Conservation (phyloP, 2,329 filamentous ascomycete genomes). For the Colletotrichum incanum region DNA sequence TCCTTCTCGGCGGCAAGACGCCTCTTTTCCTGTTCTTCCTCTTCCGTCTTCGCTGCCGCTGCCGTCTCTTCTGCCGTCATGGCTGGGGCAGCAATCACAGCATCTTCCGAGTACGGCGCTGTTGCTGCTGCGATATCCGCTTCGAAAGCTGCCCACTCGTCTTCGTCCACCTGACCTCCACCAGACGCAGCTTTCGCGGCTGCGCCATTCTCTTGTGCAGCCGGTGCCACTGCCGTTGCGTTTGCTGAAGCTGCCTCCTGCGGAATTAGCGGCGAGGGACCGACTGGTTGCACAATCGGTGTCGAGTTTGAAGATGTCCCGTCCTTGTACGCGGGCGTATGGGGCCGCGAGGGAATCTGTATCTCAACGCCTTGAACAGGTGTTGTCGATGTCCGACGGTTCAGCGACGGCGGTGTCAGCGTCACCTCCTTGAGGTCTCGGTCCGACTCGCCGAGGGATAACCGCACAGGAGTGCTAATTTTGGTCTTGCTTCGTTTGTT, state of each 20-base stretch:
- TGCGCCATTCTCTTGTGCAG: slow-evolving; percentile 42
- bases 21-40: slow-evolving; percentile 65
- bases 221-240: slow-evolving; percentile 29
- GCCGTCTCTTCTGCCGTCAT: slow-evolving; percentile 76
- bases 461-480: slow-evolving; percentile 44
- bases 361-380: slow-evolving; percentile 72
- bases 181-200: slow-evolving; percentile 31
- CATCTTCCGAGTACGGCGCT: slow-evolving; percentile 59
- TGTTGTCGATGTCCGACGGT: slow-evolving; percentile 66
- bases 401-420: slow-evolving; percentile 59
- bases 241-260: slow-evolving; percentile 45
- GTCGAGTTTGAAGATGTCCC: slow-evolving; percentile 59
- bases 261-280: slow-evolving; percentile 57
- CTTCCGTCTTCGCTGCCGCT: slow-evolving; percentile 65
- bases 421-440: slow-evolving; percentile 42
- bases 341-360: slow-evolving; percentile 75
- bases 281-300: slow-evolving; percentile 48
- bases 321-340: slow-evolving; percentile 67
- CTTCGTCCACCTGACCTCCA: slow-evolving; percentile 71
- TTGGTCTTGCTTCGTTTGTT: slow-evolving; percentile 65
- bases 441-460: slow-evolving; percentile 45
- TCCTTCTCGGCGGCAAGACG: slow-evolving; percentile 70
- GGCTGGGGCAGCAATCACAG: slow-evolving; percentile 79
- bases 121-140: slow-evolving; percentile 77
- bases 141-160: slow-evolving; percentile 90